Conservation (phyloP, 2,329 filamentous ascomycete species). For the Colletotrichum cuscutae region DNA sequence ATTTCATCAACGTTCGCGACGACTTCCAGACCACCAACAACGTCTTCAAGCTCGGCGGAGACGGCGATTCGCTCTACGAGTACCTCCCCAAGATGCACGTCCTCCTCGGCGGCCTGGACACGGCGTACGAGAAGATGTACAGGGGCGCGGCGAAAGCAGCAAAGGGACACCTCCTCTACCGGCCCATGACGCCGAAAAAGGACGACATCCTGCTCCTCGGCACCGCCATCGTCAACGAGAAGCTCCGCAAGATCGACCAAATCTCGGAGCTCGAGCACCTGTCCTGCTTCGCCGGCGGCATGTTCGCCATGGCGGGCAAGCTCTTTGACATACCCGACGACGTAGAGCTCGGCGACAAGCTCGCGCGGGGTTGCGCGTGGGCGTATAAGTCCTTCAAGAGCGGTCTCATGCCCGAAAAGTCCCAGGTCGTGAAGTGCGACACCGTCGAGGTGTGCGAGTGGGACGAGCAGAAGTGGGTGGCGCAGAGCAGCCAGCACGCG, state of each 20-base stretch:
- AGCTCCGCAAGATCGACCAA: conserved; percentile 33
- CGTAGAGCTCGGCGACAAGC: conserved; percentile 54
- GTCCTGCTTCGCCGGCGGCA: conserved; percentile 62
- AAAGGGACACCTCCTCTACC: conserved; percentile 68
- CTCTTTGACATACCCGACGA: conserved; percentile 53
- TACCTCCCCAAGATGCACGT: conserved; percentile 59
- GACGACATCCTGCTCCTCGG: conserved; percentile 66
- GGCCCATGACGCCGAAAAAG: conserved; percentile 66
- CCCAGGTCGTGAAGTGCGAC: conserved; percentile 53
- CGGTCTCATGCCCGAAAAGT: conserved; percentile 64
- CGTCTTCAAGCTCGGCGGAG: conserved; percentile 50
- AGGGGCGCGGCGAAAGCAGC: conserved; percentile 64
- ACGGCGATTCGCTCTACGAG: conserved; percentile 54
- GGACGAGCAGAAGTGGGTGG: conserved; percentile 42
- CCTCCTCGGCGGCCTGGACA: conserved; percentile 65
- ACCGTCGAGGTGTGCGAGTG: conserved; percentile 56
- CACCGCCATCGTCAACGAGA: conserved; percentile 40
- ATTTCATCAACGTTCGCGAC: conserved; percentile 67
- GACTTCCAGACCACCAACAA: conserved; percentile 48
- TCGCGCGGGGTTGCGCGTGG: conserved; percentile 63
- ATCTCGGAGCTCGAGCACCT: conserved; percentile 55
- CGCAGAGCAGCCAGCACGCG: conserved; percentile 39
- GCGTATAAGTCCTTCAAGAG: conserved; percentile 58
- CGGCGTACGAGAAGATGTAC: conserved; percentile 68
- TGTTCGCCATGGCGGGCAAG: conserved; percentile 59